Conservation (phyloP, 2,329 filamentous ascomycete species). For the Reticulascus tulasneorum region DNA sequence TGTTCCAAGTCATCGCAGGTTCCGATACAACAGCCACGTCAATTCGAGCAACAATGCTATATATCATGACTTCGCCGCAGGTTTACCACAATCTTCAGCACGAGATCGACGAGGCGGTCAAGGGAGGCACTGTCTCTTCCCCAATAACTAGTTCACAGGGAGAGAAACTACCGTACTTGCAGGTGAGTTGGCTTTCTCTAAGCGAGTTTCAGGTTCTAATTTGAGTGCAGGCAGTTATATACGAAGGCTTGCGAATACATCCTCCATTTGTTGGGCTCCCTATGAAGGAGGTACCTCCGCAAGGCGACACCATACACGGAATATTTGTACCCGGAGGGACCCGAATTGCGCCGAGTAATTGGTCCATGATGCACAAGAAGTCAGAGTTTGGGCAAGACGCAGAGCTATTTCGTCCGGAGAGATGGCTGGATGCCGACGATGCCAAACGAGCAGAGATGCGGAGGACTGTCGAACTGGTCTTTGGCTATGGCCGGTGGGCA, state of each 20-base stretch:
- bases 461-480: slow-evolving; percentile 19
- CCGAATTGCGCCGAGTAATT: slow-evolving; percentile 14
- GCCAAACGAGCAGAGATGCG: slow-evolving; percentile 28
- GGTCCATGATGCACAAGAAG: slow-evolving; percentile 2
- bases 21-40: slow-evolving; percentile 50
- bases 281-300: slow-evolving; percentile 20
- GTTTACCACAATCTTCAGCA: slow-evolving; percentile 37
- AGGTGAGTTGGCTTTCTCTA: slow-evolving; percentile 26
- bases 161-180: slow-evolving; percentile 26
- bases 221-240: slow-evolving; percentile 1
- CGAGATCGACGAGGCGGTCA: slow-evolving; percentile 40
- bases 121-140: slow-evolving; percentile 19
- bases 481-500: slow-evolving; percentile 29
- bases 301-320: slow-evolving; percentile 22
- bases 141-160: slow-evolving; percentile 13
- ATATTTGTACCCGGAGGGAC: slow-evolving; percentile 23
- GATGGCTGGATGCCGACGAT: slow-evolving; percentile 18
- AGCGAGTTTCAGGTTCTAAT: neutral
- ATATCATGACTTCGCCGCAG: slow-evolving; percentile 41
- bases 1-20: slow-evolving; percentile 21
- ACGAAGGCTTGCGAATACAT: slow-evolving; percentile 9
- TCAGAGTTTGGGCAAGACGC: slow-evolving; percentile 6
- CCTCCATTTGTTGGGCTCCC: slow-evolving; percentile 22
- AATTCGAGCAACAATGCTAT: slow-evolving; percentile 44
- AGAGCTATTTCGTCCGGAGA: slow-evolving; percentile 32